phyloP scores from a whole-genome alignment of 2,329 filamentous ascomycete genomes.

The Penicillium freii region DNA sequence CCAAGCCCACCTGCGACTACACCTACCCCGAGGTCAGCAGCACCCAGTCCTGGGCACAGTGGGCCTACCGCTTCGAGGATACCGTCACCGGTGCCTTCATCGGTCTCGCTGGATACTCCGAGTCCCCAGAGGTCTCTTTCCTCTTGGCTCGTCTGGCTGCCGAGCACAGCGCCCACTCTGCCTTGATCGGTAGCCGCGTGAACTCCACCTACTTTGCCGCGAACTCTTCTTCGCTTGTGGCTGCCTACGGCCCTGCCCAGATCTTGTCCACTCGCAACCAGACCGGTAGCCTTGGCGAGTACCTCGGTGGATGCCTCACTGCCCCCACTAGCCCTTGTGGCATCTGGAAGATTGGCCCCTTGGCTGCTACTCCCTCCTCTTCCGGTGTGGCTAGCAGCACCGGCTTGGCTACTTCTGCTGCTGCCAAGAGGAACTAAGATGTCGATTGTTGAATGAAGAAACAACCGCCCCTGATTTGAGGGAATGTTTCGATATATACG shows the following conservation, averaged over 20 bases:
- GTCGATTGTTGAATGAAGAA: neutral
- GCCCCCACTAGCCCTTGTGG: constrained; percentile 25
- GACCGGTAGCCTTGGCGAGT: constrained; percentile 26
- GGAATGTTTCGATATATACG: neutral
- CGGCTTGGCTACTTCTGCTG: neutral
- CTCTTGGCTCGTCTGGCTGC: constrained; percentile 30
- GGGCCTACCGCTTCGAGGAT: constrained; percentile 23
- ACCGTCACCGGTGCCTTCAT: constrained; percentile 27
- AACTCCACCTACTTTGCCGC: constrained; percentile 16
- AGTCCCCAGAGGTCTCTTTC: constrained; percentile 32
- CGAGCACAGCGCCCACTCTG: constrained; percentile 25
- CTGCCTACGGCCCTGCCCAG: constrained; percentile 25
- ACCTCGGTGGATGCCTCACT: constrained; percentile 24
- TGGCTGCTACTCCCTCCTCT: constrained; percentile 22
- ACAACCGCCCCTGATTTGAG: no score
- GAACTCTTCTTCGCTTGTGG: constrained; percentile 23
- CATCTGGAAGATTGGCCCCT: constrained; percentile 22
- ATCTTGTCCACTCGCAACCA: constrained; percentile 21
- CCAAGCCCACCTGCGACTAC: constrained; percentile 23
- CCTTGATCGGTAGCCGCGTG: constrained; percentile 22
- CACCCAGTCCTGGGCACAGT: constrained; percentile 19
- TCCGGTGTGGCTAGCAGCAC: constrained; percentile 5
- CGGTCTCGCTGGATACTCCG: constrained; percentile 29
- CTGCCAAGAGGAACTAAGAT: neutral
- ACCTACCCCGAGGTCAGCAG: constrained; percentile 18